These are phyloP conservation scores for Thalassiosira delicatula DNA, from an alignment of 352 stramenopile genomes.

Conservation along the genomic window DNA sequence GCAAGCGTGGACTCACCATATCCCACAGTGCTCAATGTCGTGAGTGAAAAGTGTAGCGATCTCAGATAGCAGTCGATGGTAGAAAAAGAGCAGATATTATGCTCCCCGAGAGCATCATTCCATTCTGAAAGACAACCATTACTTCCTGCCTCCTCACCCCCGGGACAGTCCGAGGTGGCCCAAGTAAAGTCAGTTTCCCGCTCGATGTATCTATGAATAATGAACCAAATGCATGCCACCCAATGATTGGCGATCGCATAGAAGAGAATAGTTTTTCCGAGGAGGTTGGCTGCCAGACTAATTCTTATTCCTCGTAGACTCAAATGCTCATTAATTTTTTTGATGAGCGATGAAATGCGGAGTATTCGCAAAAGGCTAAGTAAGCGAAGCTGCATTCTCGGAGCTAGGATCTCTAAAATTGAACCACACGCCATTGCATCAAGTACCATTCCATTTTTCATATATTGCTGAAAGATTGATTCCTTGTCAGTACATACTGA, in stretches of 20 bases:
- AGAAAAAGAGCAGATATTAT: constrained; percentile 74
- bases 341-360: constrained; percentile 62
- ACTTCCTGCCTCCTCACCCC: constrained; percentile 36
- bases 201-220: constrained; percentile 78
- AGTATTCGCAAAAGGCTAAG: constrained; percentile 64
- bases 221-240: constrained; percentile 79
- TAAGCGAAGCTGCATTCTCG: constrained; percentile 46
- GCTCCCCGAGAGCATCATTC: constrained; percentile 50
- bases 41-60: constrained; percentile 74
- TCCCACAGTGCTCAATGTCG: constrained; percentile 73
- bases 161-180: constrained; percentile 77
- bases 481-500: constrained; percentile 35
- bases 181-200: constrained; percentile 63
- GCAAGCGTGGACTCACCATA: constrained; percentile 55
- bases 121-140: constrained; percentile 64
- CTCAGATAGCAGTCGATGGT: constrained; percentile 72
- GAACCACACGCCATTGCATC: constrained; percentile 70
- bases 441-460: constrained; percentile 61
- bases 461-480: constrained; percentile 42
- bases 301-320: constrained; percentile 70
- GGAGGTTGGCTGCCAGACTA: constrained; percentile 62
- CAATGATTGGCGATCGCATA: constrained; percentile 77
- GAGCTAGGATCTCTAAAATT: constrained; percentile 55
- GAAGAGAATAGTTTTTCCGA: constrained; percentile 64
- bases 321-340: constrained; percentile 64